Evolutionary conservation across 495 filamentous ascomycete genomes (phyloP), one percentile per base, ranked within the genome.

Genomic region (Aspergillus asperescens): DNA sequence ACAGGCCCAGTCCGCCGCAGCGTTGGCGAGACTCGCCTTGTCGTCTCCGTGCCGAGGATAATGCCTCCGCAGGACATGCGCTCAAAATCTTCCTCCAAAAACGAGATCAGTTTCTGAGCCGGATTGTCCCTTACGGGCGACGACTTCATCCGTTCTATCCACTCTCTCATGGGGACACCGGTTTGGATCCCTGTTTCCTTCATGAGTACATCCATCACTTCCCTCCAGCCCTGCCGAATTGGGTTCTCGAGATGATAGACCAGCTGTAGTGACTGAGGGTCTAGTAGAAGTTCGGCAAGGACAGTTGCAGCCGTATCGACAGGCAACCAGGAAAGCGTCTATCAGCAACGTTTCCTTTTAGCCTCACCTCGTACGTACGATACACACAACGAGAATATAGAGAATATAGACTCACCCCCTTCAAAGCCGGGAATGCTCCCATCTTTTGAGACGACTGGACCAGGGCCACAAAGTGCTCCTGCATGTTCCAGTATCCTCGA

Each of bases 401-500:
- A n/a, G 15, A 22, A 32, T 23, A 9, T 8, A 16, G 7, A 42
- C 48, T 18, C 16, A 58, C 48, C 1, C 75, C 73, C 0, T 56
- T 43, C 0, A 78, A 40, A 28, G 68, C 59, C 0, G 78, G 78
- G 0, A 76, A 49, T 0, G 58, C 62, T 0, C 54, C 54, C 0
- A 80, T 56, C 0, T 58, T 68, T 54, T 77, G 69, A 0, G 72
- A 63, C 0, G 70, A 76, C 48, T 74, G 77, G 12, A 57, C 22
- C 3, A 57, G 6, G 12, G 39, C 16, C 1, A 61, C 38, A 9
- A 82, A 59, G 56, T 81, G 74, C 54, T 82, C 80, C 16, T 66
- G 49, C 0, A 63, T 61, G 46, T 81, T 83, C 79, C 78, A 83
- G 46, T 70, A 75, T 0, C 80, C 80, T 38, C 58, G 78, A 5